Percentiles rank a stretch among this genome's conserved stretches.
phyloP scores from a whole-genome alignment of 73 alveolate genomes.

The Uronychia setigera region DNA sequence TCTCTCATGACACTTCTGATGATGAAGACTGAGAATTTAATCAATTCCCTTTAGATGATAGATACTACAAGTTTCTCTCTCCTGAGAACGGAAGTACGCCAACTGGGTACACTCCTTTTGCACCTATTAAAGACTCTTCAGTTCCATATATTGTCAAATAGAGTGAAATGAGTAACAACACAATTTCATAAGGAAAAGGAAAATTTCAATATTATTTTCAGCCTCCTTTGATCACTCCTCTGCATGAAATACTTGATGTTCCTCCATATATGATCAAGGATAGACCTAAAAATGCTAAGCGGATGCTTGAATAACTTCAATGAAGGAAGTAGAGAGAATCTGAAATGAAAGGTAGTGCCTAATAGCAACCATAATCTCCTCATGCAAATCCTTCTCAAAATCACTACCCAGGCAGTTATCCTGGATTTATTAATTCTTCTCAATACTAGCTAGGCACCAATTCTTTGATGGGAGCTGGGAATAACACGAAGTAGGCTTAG shows the following conservation, averaged over 20 bases:
- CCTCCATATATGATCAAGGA: not conserved
- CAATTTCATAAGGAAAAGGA: not conserved
- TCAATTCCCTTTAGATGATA: not conserved
- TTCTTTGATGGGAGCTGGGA: too few relatives aligned
- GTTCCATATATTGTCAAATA: not conserved
- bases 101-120: not conserved
- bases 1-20: not conserved
- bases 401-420: too few relatives aligned
- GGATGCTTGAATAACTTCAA: not conserved
- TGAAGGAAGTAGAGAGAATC: not conserved
- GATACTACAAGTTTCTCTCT: not conserved
- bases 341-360: not conserved
- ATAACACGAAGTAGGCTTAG: too few relatives aligned
- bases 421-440: too few relatives aligned
- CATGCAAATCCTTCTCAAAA: too few relatives aligned
- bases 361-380: too few relatives aligned
- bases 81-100: not conserved
- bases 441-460: too few relatives aligned
- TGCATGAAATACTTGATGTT: not conserved
- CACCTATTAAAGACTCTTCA: not conserved
- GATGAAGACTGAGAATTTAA: constrained; percentile 1
- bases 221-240: not conserved
- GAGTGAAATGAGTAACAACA: not conserved
- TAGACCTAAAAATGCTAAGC: not conserved
- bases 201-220: not conserved